Evolutionary conservation across 2,329 filamentous ascomycete species (phyloP), one percentile per base, ranked within the genome.

Genomic region (Blastomyces percursus): DNA sequence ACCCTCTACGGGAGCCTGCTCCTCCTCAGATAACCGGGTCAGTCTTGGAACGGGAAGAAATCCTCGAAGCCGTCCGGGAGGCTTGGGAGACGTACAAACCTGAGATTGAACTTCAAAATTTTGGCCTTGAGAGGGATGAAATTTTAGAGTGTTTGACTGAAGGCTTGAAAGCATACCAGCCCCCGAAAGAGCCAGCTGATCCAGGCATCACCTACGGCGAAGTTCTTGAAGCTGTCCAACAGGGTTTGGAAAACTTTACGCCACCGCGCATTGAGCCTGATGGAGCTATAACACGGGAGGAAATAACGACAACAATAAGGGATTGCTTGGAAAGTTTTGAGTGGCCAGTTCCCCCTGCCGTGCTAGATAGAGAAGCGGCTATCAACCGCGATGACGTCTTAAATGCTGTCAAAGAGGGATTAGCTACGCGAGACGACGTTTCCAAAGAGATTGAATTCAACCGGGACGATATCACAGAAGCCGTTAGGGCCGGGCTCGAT

Each of bases 11-110:
- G 65, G 87, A 89, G 67, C 80, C 84, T 5, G 80, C 85, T 62
- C 78, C 79, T 2, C 75, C 73, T 38, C 75, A 80, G 67, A 73
- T 79, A 60, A 77, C 74, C 56, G 78, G 76, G 46, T 77, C 76
- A 11, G 76, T 79, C n/a, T 76, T 90, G 56, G 87, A 86, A 68
- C 85, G 89, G 67, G 90, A 96, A 58, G 90, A 95, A 63, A 90
- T 97, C 44, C 83, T 97, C 1, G 83, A 89, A 35, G 91, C 92
- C 2, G 89, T 97, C 16, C 86, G 87, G 68, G 91, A 96, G 68
- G 93, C 92, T 0, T 96, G 91, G 85, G 93, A 96, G 71, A 90
- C 86, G 61, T 96, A 96, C 76, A 96, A 96, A 75, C 93, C 93
- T 0, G 91, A 96, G 69, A 91, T 96, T 59, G 88, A 96, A 68